Evolutionary conservation across 352 stramenopile species (phyloP).

Genomic region (Globisporangium radiosum): DNA sequence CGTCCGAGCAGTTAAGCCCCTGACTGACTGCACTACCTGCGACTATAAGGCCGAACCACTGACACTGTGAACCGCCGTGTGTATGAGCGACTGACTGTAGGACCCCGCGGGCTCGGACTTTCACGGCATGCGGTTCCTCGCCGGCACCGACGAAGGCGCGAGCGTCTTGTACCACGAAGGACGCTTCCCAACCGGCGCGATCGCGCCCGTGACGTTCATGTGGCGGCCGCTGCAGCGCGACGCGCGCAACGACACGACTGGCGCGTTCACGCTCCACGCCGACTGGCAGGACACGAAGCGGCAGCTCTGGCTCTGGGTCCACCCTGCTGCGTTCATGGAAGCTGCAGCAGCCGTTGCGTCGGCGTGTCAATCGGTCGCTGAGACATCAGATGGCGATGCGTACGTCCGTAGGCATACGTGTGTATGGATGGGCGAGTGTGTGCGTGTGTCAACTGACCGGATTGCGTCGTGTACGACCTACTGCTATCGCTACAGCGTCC

Average conservation of each 20-base stretch:
- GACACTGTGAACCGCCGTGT: background rate
- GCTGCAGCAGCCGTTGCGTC: slow-evolving; percentile 46
- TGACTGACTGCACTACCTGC: background rate
- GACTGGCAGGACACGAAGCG: slow-evolving; percentile 43
- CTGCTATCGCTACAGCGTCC: slow-evolving; percentile 18
- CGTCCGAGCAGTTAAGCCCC: background rate
- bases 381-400: slow-evolving; percentile 21
- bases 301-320: slow-evolving; percentile 78
- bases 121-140: slow-evolving; percentile 44
- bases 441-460: background rate
- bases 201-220: slow-evolving; percentile 67
- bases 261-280: slow-evolving; percentile 26
- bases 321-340: slow-evolving; percentile 70
- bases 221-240: slow-evolving; percentile 51
- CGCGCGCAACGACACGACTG: slow-evolving; percentile 5
- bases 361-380: slow-evolving; percentile 42
- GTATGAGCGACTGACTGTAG: slow-evolving; percentile 3
- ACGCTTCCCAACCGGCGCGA: slow-evolving; percentile 53
- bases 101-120: slow-evolving; percentile 61
- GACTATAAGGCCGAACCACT: background rate
- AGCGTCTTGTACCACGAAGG: slow-evolving; percentile 48
- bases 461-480: too few species aligned
- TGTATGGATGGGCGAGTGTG: background rate
- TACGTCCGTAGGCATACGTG: slow-evolving; percentile 2
- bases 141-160: slow-evolving; percentile 39